phyloP scores from a whole-genome alignment of 139 green algal genomes.

The Parachlorella kessleri region DNA sequence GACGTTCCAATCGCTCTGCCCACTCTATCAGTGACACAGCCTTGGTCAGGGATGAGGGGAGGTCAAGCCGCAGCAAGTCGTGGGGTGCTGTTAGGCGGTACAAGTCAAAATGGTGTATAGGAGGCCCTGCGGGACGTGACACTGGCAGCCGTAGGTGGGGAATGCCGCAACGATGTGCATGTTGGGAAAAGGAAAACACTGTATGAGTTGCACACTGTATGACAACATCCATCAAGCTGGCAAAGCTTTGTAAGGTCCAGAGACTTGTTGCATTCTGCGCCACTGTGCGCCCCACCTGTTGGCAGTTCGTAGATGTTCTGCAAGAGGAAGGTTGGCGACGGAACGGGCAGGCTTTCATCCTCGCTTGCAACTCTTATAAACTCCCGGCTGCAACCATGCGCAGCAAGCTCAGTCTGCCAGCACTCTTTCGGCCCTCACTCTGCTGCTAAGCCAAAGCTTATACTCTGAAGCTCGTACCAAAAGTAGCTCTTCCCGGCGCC shows the following conservation, averaged over 20 bases:
- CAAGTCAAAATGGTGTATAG: slow-evolving; percentile 86
- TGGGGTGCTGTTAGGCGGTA: slow-evolving; percentile 61
- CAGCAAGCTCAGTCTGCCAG: not conserved
- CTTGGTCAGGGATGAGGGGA: slow-evolving; percentile 17
- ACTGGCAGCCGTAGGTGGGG: not conserved
- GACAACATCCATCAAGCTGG: too few species aligned
- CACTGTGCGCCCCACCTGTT: slow-evolving; percentile 31
- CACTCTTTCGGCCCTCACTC: too few species aligned
- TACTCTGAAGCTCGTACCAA: slow-evolving; percentile 54
- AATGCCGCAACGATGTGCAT: not conserved
- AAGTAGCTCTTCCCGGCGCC: slow-evolving; percentile 86
- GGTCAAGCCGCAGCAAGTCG: slow-evolving; percentile 33
- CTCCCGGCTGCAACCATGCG: slow-evolving; percentile 56
- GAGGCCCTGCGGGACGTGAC: slow-evolving; percentile 29
- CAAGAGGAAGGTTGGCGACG: slow-evolving; percentile 86
- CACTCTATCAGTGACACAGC: slow-evolving; percentile 44
- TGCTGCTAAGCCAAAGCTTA: not conserved
- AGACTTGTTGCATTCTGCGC: too few species aligned
- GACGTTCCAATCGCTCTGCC: slow-evolving; percentile 27
- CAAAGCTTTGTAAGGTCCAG: too few species aligned
- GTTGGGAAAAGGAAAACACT: too few species aligned
- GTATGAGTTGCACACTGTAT: too few species aligned
- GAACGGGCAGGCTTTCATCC: slow-evolving; percentile 71
- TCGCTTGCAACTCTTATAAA: slow-evolving; percentile 70
- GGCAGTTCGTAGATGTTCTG: slow-evolving; percentile 81